Percentiles rank a stretch among this genome's conserved stretches.
Evolutionary conservation across 495 filamentous ascomycete genomes (phyloP).

Genomic region (Aspergillus egyptiacus): DNA sequence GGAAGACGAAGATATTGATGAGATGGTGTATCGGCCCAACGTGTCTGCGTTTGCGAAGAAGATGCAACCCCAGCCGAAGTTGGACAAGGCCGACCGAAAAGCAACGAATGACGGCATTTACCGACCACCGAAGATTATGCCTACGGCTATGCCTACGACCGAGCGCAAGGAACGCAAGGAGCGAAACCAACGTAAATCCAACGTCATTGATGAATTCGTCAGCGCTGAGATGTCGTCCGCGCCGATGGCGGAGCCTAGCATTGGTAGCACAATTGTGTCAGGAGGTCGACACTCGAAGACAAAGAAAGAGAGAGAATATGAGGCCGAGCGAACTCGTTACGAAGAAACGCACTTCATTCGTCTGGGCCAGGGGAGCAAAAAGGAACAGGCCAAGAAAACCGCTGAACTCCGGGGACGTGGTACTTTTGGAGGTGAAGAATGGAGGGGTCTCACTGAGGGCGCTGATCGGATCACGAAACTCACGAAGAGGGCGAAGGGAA

Average conservation of each 20-base stretch:
- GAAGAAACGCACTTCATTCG: slow-evolving; percentile 85
- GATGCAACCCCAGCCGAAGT: slow-evolving; percentile 23
- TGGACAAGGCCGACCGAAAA: slow-evolving; percentile 21
- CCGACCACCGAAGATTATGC: slow-evolving; percentile 76
- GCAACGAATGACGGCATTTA: slow-evolving; percentile 58
- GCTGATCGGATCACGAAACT: slow-evolving; percentile 69
- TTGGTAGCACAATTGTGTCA: slow-evolving; percentile 72
- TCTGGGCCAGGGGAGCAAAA: slow-evolving; percentile 75
- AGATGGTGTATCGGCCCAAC: slow-evolving; percentile 64
- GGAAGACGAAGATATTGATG: slow-evolving; percentile 46
- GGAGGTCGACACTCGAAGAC: slow-evolving; percentile 70
- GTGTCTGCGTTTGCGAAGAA: slow-evolving; percentile 51
- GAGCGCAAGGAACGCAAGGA: slow-evolving; percentile 54
- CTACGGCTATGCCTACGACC: slow-evolving; percentile 56
- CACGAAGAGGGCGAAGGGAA: slow-evolving; percentile 51
- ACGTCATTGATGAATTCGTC: slow-evolving; percentile 81
- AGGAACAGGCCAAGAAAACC: slow-evolving; percentile 51
- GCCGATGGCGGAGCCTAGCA: slow-evolving; percentile 71
- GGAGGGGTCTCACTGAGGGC: slow-evolving; percentile 70
- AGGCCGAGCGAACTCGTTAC: slow-evolving; percentile 67
- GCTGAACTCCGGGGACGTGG: slow-evolving; percentile 46
- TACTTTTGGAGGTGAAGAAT: slow-evolving; percentile 77
- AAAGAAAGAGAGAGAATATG: slow-evolving; percentile 58
- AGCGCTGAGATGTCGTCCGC: slow-evolving; percentile 69
- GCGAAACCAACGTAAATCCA: slow-evolving; percentile 52